Evolutionary conservation across 2,329 filamentous ascomycete genomes (phyloP), one percentile per base, ranked within the genome.

Genomic region (Cladophialophora psammophila): DNA sequence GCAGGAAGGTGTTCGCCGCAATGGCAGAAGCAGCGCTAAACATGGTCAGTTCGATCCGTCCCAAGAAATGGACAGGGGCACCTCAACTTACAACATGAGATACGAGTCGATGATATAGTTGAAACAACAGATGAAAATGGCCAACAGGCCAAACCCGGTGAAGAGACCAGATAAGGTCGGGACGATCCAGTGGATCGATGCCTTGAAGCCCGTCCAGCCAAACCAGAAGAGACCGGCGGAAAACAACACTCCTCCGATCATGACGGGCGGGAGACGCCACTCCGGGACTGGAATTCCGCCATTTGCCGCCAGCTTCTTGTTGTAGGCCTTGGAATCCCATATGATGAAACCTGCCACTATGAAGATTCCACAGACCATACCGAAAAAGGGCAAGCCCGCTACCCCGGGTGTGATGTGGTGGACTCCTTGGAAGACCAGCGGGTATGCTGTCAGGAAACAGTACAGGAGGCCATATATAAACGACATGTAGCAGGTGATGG

Each of bases 361-460:
- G 15, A 94, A 68, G 75, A 93, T 86, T 55, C 92, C 92, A 8
- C 83, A 74, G 60, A 95, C 87, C 89, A 97, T 92, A 63, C 93
- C 93, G 73, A 97, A 92, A 77, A 93, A 94, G 7, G 92, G 88
- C 5, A 97, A 84, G 1, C 93, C 93, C 3, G 88, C 86, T 18
- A 91, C 79, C 64, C 93, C 93, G 1, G 84, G 74, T 38, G 80
- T 87, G 81, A 94, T 90, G 71, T 86, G 84, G 77, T 96, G 90
- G 4, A 93, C 84, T 34, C 74, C 72, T 56, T 77, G 74, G 72
- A 76, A 76, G 60, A 79, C 76, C 45, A 76, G 72, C 48, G 76
- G 76, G 66, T 75, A 75, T 55, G 72, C 76, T 57, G 74, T 77
- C 63, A 79, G 69, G 72, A 76, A 78, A 65, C 74, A 76, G 65